phyloP scores from a whole-genome alignment of 225 moss, liverwort and hornwort species.

The Antitrichia curtipendula region DNA sequence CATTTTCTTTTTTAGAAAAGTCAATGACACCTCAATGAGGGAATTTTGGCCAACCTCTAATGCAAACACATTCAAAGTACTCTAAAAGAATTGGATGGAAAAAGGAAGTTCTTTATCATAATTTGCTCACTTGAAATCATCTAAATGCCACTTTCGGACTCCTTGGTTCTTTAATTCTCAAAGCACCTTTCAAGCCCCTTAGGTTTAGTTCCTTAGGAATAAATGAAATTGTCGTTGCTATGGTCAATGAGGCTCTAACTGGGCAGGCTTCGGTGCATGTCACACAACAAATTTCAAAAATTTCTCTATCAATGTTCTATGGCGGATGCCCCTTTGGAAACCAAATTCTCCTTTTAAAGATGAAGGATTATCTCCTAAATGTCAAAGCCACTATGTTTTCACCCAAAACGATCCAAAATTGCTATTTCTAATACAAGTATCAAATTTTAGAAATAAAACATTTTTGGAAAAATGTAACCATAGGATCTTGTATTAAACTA shows the following conservation, averaged over 20 bases:
- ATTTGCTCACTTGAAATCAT: not conserved
- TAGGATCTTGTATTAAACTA: too few species aligned
- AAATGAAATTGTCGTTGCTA: not conserved
- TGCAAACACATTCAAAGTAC: not conserved
- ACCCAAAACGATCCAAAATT: too few species aligned
- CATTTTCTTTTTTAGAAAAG: not conserved
- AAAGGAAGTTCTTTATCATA: not conserved
- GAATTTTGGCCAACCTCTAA: accelerated
- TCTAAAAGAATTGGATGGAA: not conserved
- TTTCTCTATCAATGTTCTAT: not conserved
- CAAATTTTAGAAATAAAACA: too few species aligned
- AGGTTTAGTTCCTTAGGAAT: accelerated
- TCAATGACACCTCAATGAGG: not conserved
- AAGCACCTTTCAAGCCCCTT: not conserved
- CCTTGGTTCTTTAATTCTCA: accelerated
- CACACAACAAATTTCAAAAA: not conserved
- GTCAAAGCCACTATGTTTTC: too few species aligned
- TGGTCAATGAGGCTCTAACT: accelerated
- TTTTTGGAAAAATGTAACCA: too few species aligned
- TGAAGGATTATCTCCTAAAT: too few species aligned
- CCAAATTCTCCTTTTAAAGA: not conserved
- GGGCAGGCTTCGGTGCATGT: accelerated
- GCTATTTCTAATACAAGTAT: too few species aligned
- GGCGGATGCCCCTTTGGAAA: accelerated
- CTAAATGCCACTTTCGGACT: not conserved